phyloP scores from a whole-genome alignment of 495 filamentous ascomycete genomes.

The Penicillium robsamsonii region DNA sequence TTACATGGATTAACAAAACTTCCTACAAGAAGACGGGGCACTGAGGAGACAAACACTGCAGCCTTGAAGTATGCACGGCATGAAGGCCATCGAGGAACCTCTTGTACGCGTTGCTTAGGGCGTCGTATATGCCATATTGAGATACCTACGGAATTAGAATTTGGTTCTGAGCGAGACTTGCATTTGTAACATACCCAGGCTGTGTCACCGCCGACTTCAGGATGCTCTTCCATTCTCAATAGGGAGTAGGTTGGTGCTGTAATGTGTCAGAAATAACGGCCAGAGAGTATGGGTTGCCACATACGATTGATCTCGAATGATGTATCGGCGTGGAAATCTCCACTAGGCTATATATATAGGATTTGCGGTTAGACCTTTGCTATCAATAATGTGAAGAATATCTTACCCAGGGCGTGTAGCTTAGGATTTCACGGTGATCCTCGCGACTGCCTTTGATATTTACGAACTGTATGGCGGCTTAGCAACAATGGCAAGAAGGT shows the following conservation, averaged over 20 bases:
- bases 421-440: constrained; percentile 37
- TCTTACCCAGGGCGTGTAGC: constrained; percentile 41
- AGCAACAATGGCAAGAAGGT: not conserved
- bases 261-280: not conserved
- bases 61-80: constrained; percentile 48
- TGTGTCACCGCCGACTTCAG: constrained; percentile 52
- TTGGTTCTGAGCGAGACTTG: not conserved
- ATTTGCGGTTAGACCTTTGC: not conserved
- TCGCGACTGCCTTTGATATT: constrained; percentile 36
- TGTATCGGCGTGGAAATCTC: constrained; percentile 52
- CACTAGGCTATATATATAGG: constrained; percentile 27
- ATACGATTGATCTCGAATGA: constrained; percentile 50
- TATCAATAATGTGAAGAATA: not conserved
- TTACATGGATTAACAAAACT: constrained; percentile 13
- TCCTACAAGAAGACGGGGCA: no score
- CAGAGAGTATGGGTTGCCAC: not conserved
- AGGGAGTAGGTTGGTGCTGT: constrained; percentile 48
- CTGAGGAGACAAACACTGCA: constrained; percentile 33
- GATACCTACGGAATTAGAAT: constrained; percentile 28
- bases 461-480: constrained; percentile 27
- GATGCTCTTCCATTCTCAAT: constrained; percentile 55
- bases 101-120: constrained; percentile 44
- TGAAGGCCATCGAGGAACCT: constrained; percentile 50
- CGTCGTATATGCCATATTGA: constrained; percentile 51
- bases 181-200: constrained; percentile 36